A percentile compares a stretch with the other conserved stretches of the same genome.
phyloP scores from a whole-genome alignment of 208 protist species.

The Leishmania tropica region DNA sequence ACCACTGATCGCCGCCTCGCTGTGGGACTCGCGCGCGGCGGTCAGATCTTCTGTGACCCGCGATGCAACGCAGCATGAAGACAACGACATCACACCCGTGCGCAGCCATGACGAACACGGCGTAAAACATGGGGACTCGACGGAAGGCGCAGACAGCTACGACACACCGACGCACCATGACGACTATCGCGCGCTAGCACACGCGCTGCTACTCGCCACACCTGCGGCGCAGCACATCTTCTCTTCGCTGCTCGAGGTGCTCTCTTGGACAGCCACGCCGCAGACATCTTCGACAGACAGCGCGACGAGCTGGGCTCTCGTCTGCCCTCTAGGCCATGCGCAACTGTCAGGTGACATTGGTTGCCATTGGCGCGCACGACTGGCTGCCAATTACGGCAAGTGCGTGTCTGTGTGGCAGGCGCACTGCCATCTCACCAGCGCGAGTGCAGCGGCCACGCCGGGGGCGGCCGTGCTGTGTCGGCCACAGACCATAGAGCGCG shows the following conservation, averaged over 20 bases:
- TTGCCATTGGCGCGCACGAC: constrained; percentile 5
- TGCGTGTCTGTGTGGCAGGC: constrained; percentile 7
- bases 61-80: not conserved
- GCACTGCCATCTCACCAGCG: not conserved
- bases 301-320: not conserved
- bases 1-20: not conserved
- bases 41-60: not conserved
- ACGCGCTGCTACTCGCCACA: constrained; percentile 18
- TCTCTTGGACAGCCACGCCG: constrained; percentile 28
- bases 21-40: constrained; percentile 13
- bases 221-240: constrained; percentile 54
- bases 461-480: constrained; percentile 1
- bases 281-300: not conserved
- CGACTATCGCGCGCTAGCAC: not conserved
- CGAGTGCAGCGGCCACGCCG: not conserved
- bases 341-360: not conserved
- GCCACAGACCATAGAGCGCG: constrained; percentile 5
- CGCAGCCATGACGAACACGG: not conserved
- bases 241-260: constrained; percentile 55
- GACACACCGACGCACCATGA: not conserved
- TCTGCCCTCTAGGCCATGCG: not conserved
- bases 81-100: not conserved
- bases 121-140: not conserved
- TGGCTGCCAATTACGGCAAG: constrained; percentile 12
- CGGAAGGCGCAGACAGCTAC: not conserved